Evolutionary conservation across 176 grass and related monocot species (phyloP).

Genomic region (Aegilops tauschii): DNA sequence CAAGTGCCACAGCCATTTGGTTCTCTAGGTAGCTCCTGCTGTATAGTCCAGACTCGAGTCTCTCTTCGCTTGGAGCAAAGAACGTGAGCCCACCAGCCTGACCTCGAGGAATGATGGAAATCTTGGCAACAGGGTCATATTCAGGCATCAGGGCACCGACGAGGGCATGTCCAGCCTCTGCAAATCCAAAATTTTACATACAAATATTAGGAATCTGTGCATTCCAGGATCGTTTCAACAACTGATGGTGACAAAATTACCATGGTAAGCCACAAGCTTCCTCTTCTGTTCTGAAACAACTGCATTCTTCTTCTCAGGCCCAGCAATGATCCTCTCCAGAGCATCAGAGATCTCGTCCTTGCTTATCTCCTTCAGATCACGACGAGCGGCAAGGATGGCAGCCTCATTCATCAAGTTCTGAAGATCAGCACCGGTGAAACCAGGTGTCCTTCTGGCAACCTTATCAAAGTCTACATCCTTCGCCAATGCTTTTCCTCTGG

Average conservation of each 20-base stretch:
- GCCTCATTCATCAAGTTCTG: conserved; percentile 99
- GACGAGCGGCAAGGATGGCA: conserved; percentile 89
- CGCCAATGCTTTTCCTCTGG: conserved; percentile 85
- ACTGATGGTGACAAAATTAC: conserved; percentile 35
- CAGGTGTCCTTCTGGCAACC: conserved; percentile 91
- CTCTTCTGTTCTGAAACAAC: conserved; percentile 97
- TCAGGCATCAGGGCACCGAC: conserved; percentile 98
- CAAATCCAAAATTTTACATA: conserved; percentile 12
- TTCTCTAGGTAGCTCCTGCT: conserved; percentile 98
- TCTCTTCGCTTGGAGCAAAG: conserved; percentile 94
- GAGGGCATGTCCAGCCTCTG: conserved; percentile 96
- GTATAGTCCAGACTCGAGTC: conserved; percentile 90
- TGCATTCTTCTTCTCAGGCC: conserved; percentile 98
- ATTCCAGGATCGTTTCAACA: not conserved
- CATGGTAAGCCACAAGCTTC: conserved; percentile 93
- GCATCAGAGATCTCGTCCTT: conserved; percentile 99
- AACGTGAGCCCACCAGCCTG: conserved; percentile 96
- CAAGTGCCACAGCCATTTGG: conserved; percentile 99
- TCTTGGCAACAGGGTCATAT: conserved; percentile 95
- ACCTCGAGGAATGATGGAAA: conserved; percentile 95
- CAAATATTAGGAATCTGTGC: conserved; percentile 2
- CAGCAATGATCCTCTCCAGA: conserved; percentile 97
- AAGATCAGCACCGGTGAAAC: conserved; percentile 96
- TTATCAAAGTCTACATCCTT: conserved; percentile 99
- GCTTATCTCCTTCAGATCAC: conserved; percentile 98